Conservation (phyloP, 2,329 filamentous ascomycete species). For the Neospermospora avenae region DNA sequence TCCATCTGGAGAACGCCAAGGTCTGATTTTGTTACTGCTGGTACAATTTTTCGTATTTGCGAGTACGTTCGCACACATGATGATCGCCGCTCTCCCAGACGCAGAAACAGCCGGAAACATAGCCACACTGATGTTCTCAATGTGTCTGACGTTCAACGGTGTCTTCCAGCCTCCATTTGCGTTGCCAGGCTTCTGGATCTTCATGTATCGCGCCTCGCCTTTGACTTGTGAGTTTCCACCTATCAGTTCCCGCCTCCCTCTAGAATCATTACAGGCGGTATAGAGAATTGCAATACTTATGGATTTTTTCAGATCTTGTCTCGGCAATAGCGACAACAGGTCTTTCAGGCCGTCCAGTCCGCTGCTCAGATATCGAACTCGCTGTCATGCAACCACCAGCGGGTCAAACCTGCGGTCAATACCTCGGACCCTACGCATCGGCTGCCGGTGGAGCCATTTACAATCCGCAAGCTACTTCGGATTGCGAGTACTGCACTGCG, state of each 20-base stretch:
- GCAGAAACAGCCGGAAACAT: conserved; percentile 76
- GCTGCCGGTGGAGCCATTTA: conserved; percentile 43
- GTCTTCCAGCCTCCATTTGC: conserved; percentile 63
- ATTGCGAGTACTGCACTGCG: conserved; percentile 55
- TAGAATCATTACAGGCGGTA: too few relatives aligned
- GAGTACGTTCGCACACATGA: conserved; percentile 77
- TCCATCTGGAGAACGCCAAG: conserved; percentile 29
- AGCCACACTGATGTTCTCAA: conserved; percentile 70
- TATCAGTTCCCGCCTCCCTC: too few relatives aligned
- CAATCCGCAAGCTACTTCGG: conserved; percentile 13
- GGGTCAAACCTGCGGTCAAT: conserved; percentile 56
- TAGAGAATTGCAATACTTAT: too few relatives aligned
- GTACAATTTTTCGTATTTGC: conserved; percentile 76
- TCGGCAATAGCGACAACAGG: conserved; percentile 70
- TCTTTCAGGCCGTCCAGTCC: conserved; percentile 62
- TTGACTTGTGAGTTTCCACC: conserved; percentile 33
- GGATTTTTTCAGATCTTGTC: conserved; percentile 50
- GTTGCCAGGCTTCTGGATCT: conserved; percentile 77
- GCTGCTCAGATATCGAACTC: conserved; percentile 68
- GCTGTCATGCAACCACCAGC: conserved; percentile 59
- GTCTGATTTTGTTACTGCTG: conserved; percentile 74
- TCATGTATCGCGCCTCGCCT: conserved; percentile 74
- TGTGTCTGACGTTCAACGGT: conserved; percentile 73
- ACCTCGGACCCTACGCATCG: conserved; percentile 50
- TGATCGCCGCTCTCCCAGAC: conserved; percentile 72